These are phyloP conservation scores for Ogataea hybrid DNA, from an alignment of 1,139 yeast genomes.

Conservation along the genomic window DNA sequence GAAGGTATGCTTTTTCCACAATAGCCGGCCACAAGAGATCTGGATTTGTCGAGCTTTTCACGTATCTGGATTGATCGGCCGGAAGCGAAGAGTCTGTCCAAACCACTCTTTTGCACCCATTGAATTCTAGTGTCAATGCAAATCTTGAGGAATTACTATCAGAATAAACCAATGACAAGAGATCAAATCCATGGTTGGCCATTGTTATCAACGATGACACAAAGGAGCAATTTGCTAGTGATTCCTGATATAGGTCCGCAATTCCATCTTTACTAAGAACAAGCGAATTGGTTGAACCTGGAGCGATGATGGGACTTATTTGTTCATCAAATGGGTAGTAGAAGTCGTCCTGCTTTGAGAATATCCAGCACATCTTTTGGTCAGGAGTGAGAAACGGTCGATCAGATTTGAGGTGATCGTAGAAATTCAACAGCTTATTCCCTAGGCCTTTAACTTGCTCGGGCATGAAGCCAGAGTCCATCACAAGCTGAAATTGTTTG, in stretches of 20 bases:
- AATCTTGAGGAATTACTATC: constrained; percentile 36
- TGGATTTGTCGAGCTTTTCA: constrained; percentile 42
- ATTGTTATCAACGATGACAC: constrained; percentile 19
- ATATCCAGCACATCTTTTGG: constrained; percentile 18
- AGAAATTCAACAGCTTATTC: constrained; percentile 7
- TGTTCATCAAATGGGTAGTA: constrained; percentile 11
- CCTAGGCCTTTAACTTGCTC: constrained; percentile 7
- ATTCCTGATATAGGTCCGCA: constrained; percentile 16
- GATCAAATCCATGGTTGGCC: not conserved
- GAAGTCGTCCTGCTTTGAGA: constrained; percentile 8
- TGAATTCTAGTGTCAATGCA: constrained; percentile 45
- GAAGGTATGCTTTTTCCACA: constrained; percentile 73
- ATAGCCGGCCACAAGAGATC: constrained; percentile 64
- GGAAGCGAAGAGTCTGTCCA: constrained; percentile 49
- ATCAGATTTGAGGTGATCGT: constrained; percentile 6
- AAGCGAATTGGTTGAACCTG: not conserved
- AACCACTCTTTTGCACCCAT: constrained; percentile 58
- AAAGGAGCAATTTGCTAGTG: constrained; percentile 20
- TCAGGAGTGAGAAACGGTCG: constrained; percentile 8
- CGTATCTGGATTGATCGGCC: constrained; percentile 28
- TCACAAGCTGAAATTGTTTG: constrained; percentile 2
- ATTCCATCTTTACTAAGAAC: constrained; percentile 7
- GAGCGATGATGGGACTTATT: constrained; percentile 13
- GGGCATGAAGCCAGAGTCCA: not conserved
- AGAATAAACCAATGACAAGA: constrained; percentile 25